These are phyloP conservation scores for Trypanosoma platydactyli DNA, from an alignment of 208 protist genomes.

Conservation along the genomic window DNA sequence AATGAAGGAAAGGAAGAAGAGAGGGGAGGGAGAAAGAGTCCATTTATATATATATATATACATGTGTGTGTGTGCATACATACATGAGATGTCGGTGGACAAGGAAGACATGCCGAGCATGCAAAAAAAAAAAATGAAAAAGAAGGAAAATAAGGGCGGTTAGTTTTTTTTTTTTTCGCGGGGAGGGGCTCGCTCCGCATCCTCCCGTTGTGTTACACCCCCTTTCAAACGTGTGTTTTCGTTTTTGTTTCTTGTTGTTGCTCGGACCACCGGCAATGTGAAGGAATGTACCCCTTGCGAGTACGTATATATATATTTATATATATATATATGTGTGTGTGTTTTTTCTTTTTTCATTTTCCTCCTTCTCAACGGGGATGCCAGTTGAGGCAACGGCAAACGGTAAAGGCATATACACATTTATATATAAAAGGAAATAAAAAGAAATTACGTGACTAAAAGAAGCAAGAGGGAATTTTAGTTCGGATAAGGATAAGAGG, in stretches of 20 bases:
- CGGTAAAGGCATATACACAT: not conserved
- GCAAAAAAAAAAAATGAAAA: not conserved
- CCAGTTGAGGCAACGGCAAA: no score
- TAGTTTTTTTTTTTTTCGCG: no score
- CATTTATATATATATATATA: slow-evolving; percentile 13
- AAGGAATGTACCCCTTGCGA: no score
- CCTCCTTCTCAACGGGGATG: no score
- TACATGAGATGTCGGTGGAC: not conserved
- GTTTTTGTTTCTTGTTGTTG: no score
- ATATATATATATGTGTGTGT: no score
- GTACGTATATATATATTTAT: no score
- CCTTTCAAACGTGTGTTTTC: no score
- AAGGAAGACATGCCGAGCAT: not conserved
- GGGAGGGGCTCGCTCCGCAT: no score
- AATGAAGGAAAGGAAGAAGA: slow-evolving; percentile 13
- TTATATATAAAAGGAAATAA: not conserved
- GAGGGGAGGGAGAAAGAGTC: slow-evolving; percentile 8
- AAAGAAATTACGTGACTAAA: not conserved
- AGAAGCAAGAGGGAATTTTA: not conserved
- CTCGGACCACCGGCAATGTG: no score
- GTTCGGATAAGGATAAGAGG: not conserved
- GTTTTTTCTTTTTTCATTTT: no score
- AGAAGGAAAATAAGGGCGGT: slow-evolving; percentile 7
- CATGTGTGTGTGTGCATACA: slow-evolving; percentile 10
- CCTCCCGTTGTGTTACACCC: no score